phyloP scores from a whole-genome alignment of 768 basidiomycete genomes.

The Asterophora lycoperdoides region DNA sequence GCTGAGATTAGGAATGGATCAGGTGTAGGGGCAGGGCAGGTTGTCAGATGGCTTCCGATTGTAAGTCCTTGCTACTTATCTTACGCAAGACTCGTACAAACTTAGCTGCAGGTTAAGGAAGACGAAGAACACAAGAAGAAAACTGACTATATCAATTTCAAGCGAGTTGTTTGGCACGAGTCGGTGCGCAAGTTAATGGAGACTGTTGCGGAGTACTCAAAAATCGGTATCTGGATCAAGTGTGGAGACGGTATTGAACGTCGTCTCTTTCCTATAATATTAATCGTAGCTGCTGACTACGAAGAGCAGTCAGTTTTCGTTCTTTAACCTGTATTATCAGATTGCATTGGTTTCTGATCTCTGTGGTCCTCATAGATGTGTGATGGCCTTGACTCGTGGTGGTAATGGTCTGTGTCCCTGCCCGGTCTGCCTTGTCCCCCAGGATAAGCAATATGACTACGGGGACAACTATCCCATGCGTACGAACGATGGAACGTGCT shows the following conservation, averaged over 20 bases:
- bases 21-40: too few relatives aligned
- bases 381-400: slow-evolving; percentile 5
- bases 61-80: neutral
- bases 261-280: slow-evolving; percentile 30
- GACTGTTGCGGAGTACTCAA: slow-evolving; percentile 10
- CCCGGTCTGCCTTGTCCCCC: slow-evolving; percentile 20
- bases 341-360: neutral
- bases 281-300: slow-evolving; percentile 39
- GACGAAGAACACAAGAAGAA: neutral
- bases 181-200: slow-evolving; percentile 26
- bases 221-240: too few relatives aligned
- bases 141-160: slow-evolving; percentile 15
- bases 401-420: slow-evolving; percentile 1
- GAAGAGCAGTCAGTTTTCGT: slow-evolving; percentile 40
- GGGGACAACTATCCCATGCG: neutral
- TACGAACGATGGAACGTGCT: slow-evolving; percentile 1
- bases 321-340: neutral
- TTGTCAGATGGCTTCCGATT: neutral
- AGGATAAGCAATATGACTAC: slow-evolving; percentile 16
- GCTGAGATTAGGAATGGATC: too few relatives aligned
- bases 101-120: neutral
- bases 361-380: neutral
- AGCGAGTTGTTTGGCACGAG: slow-evolving; percentile 33
- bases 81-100: too few relatives aligned
- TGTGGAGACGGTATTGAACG: slow-evolving; percentile 23